These are phyloP conservation scores for Lactifluus hygrophoroides DNA, from an alignment of 768 basidiomycete genomes.

Conservation along the genomic window DNA sequence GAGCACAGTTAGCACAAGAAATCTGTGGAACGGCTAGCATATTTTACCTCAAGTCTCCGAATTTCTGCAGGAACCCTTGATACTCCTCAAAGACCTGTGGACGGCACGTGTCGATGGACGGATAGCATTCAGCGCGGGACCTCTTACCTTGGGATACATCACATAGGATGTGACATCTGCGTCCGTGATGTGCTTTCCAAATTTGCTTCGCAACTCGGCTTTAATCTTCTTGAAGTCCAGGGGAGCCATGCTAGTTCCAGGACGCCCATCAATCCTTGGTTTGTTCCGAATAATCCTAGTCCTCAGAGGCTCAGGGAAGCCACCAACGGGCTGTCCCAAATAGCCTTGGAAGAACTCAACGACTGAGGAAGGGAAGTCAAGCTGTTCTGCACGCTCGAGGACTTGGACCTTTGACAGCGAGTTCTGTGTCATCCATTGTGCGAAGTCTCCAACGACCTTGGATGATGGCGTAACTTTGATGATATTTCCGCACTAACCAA, in stretches of 20 bases:
- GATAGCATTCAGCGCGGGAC: background rate
- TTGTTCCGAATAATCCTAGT: constrained; percentile 88
- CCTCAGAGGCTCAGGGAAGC: constrained; percentile 97
- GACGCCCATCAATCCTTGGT: constrained; percentile 87
- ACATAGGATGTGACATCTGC: constrained; percentile 90
- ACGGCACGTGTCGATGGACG: background rate
- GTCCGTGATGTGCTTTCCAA: constrained; percentile 91
- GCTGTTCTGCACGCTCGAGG: constrained; percentile 70
- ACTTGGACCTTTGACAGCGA: constrained; percentile 82
- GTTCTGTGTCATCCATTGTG: constrained; percentile 99
- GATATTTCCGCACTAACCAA: constrained; percentile 80
- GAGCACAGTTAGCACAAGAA: constrained; percentile 8
- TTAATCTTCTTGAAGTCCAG: constrained; percentile 96
- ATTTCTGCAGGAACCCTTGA: constrained; percentile 90
- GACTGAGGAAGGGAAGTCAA: constrained; percentile 96
- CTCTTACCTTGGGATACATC: constrained; percentile 90
- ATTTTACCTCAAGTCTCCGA: constrained; percentile 82
- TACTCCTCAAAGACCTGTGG: constrained; percentile 92
- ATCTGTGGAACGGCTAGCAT: constrained; percentile 5
- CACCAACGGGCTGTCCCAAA: constrained; percentile 95
- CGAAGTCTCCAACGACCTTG: constrained; percentile 98
- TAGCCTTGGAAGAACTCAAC: constrained; percentile 99
- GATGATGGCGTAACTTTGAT: constrained; percentile 99
- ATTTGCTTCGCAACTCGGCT: constrained; percentile 84
- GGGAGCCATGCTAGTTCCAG: constrained; percentile 80